A percentile compares a stretch with the other conserved stretches of the same genome.
These are phyloP conservation scores for Pestalotiopsis sp. DNA, from an alignment of 2,329 filamentous ascomycete species.

Conservation along the genomic window DNA sequence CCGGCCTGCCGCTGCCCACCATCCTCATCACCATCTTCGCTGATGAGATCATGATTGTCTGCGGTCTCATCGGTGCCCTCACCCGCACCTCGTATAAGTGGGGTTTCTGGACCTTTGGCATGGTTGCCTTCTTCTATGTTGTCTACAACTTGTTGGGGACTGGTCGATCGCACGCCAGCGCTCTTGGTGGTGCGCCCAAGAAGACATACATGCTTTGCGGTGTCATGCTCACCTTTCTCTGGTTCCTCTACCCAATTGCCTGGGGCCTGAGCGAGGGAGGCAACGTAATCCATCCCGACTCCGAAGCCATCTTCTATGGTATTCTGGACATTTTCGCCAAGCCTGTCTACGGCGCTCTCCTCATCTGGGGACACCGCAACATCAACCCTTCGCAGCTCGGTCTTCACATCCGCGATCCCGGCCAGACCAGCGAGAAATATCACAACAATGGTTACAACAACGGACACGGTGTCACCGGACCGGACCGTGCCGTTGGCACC, in stretches of 20 bases:
- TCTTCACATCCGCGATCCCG: slow-evolving; percentile 40
- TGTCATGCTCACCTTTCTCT: slow-evolving; percentile 61
- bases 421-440: slow-evolving; percentile 26
- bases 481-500: slow-evolving; percentile 1
- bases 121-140: slow-evolving; percentile 59
- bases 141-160: slow-evolving; percentile 60
- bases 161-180: slow-evolving; percentile 57
- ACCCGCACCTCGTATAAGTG: slow-evolving; percentile 67
- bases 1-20: slow-evolving; percentile 66
- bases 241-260: slow-evolving; percentile 67
- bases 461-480: slow-evolving; percentile 9
- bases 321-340: slow-evolving; percentile 68
- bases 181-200: slow-evolving; percentile 56
- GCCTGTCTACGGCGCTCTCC: slow-evolving; percentile 62
- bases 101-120: slow-evolving; percentile 66
- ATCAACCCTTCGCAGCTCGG: slow-evolving; percentile 62
- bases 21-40: slow-evolving; percentile 65
- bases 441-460: slow-evolving; percentile 5
- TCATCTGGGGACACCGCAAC: slow-evolving; percentile 65
- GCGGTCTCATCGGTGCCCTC: slow-evolving; percentile 67
- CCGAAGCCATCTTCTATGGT: slow-evolving; percentile 71
- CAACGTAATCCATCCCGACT: slow-evolving; percentile 67
- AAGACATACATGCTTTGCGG: slow-evolving; percentile 59
- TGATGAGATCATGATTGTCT: slow-evolving; percentile 69
- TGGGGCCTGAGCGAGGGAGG: slow-evolving; percentile 68